Evolutionary conservation across 495 filamentous ascomycete species (phyloP).

Genomic region (Chaetomium tenue): DNA sequence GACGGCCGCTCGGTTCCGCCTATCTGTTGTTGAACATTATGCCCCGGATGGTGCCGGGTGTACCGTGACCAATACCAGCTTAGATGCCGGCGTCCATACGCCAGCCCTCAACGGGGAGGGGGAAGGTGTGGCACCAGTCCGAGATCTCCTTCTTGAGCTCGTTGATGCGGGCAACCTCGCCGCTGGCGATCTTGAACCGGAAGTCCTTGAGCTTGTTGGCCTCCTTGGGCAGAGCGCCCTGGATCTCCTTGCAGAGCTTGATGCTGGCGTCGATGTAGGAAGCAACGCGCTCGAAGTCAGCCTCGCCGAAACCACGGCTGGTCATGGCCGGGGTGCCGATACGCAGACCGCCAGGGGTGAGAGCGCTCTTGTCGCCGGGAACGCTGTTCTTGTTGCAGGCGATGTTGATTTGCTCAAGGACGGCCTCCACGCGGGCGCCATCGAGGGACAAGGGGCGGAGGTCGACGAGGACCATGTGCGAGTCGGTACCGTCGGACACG

Average conservation of each 20-base stretch:
- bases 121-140: conserved; percentile 85
- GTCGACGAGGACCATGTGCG: conserved; percentile 96
- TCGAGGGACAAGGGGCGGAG: conserved; percentile 76
- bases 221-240: conserved; percentile 83
- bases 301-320: conserved; percentile 85
- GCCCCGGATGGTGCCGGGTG: neutral
- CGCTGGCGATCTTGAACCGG: conserved; percentile 81
- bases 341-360: conserved; percentile 91
- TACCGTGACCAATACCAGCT: conserved; percentile 14
- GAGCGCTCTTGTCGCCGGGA: conserved; percentile 95
- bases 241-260: conserved; percentile 79
- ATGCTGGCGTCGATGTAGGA: conserved; percentile 82
- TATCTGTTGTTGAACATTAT: conserved; percentile 27
- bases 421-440: conserved; percentile 92
- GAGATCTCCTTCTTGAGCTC: conserved; percentile 85
- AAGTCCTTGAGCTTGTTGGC: conserved; percentile 99
- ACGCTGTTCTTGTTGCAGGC: conserved; percentile 99
- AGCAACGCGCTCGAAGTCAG: conserved; percentile 89
- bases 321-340: conserved; percentile 98
- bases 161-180: conserved; percentile 73
- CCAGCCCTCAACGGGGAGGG: conserved; percentile 78
- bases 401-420: conserved; percentile 97
- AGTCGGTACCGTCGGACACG: conserved; percentile 94
- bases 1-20: neutral
- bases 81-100: conserved; percentile 51